Evolutionary conservation across 345 rosid genomes (phyloP).

Genomic region (Linum usitatissimum): DNA sequence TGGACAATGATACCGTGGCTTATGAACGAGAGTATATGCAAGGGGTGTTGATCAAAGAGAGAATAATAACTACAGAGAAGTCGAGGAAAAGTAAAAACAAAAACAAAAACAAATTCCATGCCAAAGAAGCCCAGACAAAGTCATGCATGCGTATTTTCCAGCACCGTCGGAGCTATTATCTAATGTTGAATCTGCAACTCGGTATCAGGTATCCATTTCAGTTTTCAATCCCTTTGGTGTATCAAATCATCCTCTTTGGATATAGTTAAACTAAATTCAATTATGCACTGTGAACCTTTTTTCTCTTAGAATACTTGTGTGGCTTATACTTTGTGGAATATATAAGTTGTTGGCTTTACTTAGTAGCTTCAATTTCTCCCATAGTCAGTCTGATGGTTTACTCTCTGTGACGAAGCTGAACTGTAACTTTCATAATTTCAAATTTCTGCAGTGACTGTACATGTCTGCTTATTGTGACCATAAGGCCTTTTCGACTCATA

Average conservation of each 20-base stretch:
- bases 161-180: slow-evolving; percentile 44
- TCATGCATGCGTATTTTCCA: slow-evolving; percentile 32
- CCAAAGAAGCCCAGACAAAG: slow-evolving; percentile 37
- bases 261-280: background rate
- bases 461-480: background rate
- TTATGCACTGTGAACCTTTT: too few relatives aligned
- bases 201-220: slow-evolving; percentile 58
- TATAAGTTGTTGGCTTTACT: background rate
- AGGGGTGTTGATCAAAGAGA: slow-evolving; percentile 74
- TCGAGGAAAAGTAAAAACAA: slow-evolving; percentile 31
- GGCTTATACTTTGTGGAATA: too few relatives aligned
- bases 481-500: background rate
- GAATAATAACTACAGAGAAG: slow-evolving; percentile 23
- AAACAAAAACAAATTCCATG: slow-evolving; percentile 30
- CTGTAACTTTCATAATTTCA: background rate
- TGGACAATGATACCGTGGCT: slow-evolving; percentile 26
- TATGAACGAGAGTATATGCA: slow-evolving; percentile 89
- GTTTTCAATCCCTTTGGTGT: background rate
- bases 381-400: background rate
- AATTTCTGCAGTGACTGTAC: background rate
- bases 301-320: too few relatives aligned
- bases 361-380: background rate
- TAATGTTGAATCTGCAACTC: slow-evolving; percentile 87
- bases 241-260: too few relatives aligned
- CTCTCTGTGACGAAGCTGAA: background rate